These are phyloP conservation scores for Bryum argenteum DNA, from an alignment of 225 moss, liverwort and hornwort genomes.

Conservation along the genomic window DNA sequence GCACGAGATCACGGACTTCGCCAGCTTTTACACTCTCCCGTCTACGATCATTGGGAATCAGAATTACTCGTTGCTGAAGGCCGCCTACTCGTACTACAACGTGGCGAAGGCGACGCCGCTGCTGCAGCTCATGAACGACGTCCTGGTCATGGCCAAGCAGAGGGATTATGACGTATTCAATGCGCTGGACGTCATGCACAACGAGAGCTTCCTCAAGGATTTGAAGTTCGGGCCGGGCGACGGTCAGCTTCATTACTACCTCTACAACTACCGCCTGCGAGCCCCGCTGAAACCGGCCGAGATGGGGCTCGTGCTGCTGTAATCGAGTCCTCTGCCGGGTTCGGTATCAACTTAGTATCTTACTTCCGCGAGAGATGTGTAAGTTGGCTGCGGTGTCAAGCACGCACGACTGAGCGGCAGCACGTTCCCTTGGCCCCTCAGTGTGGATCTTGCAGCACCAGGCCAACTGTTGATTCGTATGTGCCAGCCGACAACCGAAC, in stretches of 20 bases:
- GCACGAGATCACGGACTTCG: constrained; percentile 88
- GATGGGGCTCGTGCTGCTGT: constrained; percentile 91
- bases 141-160: constrained; percentile 85
- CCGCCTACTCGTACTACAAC: constrained; percentile 97
- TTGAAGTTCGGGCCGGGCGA: constrained; percentile 97
- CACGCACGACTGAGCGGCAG: background rate
- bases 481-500: constrained; percentile 10
- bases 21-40: constrained; percentile 91
- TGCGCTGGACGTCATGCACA: constrained; percentile 97
- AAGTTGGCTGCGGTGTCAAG: constrained; percentile 1
- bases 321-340: constrained; percentile 31
- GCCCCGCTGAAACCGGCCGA: constrained; percentile 75
- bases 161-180: constrained; percentile 94
- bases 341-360: constrained; percentile 2
- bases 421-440: background rate
- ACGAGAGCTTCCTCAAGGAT: constrained; percentile 91
- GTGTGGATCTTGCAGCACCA: constrained; percentile 13
- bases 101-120: constrained; percentile 87
- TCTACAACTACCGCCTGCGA: constrained; percentile 89
- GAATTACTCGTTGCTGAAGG: constrained; percentile 82
- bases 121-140: constrained; percentile 82
- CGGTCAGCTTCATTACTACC: constrained; percentile 94
- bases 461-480: constrained; percentile 7
- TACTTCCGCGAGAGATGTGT: constrained; percentile 6
- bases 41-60: constrained; percentile 97